Evolutionary conservation across 257 asterid genomes (phyloP).

Genomic region (Cynanchum wilfordii): DNA sequence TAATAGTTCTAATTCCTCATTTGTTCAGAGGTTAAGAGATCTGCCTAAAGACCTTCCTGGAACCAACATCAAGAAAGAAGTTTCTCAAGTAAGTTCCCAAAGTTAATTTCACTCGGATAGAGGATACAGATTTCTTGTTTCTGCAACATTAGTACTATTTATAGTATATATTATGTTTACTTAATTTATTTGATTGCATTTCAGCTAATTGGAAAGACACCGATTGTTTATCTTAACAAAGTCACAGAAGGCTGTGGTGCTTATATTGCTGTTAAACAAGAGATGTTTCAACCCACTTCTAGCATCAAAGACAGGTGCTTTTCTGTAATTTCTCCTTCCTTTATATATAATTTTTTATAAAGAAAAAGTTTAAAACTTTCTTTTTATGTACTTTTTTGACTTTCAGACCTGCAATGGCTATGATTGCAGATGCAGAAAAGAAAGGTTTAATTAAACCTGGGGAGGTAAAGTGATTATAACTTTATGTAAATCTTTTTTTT

Average conservation of each 20-base stretch:
- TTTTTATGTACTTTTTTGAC: background rate
- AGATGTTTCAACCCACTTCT: constrained; percentile 97
- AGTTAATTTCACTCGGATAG: too few relatives aligned
- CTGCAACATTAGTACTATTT: background rate
- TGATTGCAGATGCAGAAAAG: constrained; percentile 82
- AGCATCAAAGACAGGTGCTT: constrained; percentile 94
- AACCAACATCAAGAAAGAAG: constrained; percentile 75
- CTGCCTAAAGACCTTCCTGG: constrained; percentile 73
- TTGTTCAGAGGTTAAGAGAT: constrained; percentile 67
- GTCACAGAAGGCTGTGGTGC: constrained; percentile 90
- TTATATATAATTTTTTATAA: background rate
- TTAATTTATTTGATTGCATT: background rate
- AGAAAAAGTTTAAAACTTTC: background rate
- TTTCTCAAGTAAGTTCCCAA: constrained; percentile 44
- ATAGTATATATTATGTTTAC: too few relatives aligned
- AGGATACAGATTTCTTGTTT: background rate
- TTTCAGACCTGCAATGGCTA: constrained; percentile 78
- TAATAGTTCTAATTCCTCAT: constrained; percentile 43
- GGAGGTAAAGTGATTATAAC: constrained; percentile 37
- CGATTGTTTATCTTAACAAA: constrained; percentile 80
- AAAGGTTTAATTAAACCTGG: constrained; percentile 87
- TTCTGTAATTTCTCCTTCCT: background rate
- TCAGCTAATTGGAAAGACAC: constrained; percentile 93
- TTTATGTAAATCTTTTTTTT: background rate
- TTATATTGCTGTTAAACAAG: constrained; percentile 87